Conservation (phyloP, 768 basidiomycete species). For the Boletus barrowsii region DNA sequence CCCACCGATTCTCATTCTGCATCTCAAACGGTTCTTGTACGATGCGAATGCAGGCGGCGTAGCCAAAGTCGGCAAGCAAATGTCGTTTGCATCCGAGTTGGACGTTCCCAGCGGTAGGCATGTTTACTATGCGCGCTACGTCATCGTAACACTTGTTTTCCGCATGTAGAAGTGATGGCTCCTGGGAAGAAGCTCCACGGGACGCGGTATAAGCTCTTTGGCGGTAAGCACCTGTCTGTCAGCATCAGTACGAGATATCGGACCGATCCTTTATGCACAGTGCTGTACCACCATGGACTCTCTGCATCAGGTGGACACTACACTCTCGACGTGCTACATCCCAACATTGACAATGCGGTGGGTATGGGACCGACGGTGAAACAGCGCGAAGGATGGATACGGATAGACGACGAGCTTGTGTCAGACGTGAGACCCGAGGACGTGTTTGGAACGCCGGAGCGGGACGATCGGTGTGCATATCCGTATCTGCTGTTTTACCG, state of each 20-base stretch:
- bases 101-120: constrained; percentile 63
- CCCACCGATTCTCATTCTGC: constrained; percentile 81
- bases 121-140: neutral
- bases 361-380: constrained; percentile 13
- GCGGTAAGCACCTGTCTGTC: constrained; percentile 53
- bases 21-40: constrained; percentile 90
- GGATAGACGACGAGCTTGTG: constrained; percentile 91
- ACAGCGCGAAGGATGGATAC: constrained; percentile 75
- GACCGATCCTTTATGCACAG: constrained; percentile 34
- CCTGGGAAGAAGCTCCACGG: constrained; percentile 45
- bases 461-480: constrained; percentile 59
- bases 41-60: constrained; percentile 72
- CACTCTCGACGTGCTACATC: constrained; percentile 85
- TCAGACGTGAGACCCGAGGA: constrained; percentile 68
- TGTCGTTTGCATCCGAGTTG: constrained; percentile 74
- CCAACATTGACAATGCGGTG: constrained; percentile 49
- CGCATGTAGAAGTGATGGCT: constrained; percentile 55
- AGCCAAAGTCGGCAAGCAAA: constrained; percentile 82
- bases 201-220: constrained; percentile 77
- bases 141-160: neutral
- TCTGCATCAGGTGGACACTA: constrained; percentile 94
- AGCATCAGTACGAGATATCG: neutral
- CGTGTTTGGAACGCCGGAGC: constrained; percentile 55
- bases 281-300: constrained; percentile 89
- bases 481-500: constrained; percentile 86